These are phyloP conservation scores for Phytophthora rubi DNA, from an alignment of 352 stramenopile genomes.

Conservation along the genomic window DNA sequence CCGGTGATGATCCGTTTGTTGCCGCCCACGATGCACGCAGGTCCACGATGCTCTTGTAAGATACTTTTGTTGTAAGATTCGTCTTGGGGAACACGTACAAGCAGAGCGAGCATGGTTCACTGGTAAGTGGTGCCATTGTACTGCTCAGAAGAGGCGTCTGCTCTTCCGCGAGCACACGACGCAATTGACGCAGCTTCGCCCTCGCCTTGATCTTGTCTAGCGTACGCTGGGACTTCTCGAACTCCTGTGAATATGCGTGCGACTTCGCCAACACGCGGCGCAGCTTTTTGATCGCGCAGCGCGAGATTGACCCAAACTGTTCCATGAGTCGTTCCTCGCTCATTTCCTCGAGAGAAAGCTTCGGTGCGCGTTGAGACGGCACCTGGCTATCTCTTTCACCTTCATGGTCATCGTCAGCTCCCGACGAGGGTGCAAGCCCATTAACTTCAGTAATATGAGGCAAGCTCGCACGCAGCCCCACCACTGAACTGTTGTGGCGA, in stretches of 20 bases:
- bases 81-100: slow-evolving; percentile 64
- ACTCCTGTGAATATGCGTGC: slow-evolving; percentile 61
- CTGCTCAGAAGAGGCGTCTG: slow-evolving; percentile 56
- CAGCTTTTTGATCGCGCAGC: slow-evolving; percentile 58
- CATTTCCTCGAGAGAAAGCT: slow-evolving; percentile 61
- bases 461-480: slow-evolving; percentile 24
- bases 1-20: slow-evolving; percentile 1
- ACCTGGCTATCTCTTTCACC: slow-evolving; percentile 11
- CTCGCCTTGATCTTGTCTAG: slow-evolving; percentile 62
- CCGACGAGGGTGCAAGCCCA: slow-evolving; percentile 2
- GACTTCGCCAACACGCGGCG: slow-evolving; percentile 67
- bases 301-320: slow-evolving; percentile 61
- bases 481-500: slow-evolving; percentile 20
- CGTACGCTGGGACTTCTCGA: slow-evolving; percentile 54
- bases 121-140: slow-evolving; percentile 59
- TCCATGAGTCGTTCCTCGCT: slow-evolving; percentile 54
- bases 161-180: slow-evolving; percentile 43
- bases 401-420: neutral
- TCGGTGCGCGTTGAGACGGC: slow-evolving; percentile 6
- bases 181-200: slow-evolving; percentile 45
- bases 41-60: slow-evolving; percentile 70
- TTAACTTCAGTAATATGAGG: slow-evolving; percentile 37
- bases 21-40: slow-evolving; percentile 50
- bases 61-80: slow-evolving; percentile 62
- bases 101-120: slow-evolving; percentile 63